Conservation (phyloP, 2,329 filamentous ascomycete genomes). For the Fusarium pseudoanthophilum region DNA sequence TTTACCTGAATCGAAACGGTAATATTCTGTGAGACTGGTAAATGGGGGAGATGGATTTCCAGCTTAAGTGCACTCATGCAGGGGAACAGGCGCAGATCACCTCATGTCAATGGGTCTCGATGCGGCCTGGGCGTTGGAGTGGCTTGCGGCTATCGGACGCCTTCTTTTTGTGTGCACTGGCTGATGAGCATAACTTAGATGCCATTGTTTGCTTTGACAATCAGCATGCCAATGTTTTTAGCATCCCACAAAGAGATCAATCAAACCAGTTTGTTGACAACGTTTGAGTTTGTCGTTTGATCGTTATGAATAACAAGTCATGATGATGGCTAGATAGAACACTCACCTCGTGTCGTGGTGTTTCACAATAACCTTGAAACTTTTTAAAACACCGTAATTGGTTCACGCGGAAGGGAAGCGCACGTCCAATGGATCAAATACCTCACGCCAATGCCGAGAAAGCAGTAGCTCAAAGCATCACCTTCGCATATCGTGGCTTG, state of each 20-base stretch:
- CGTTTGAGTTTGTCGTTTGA: not conserved
- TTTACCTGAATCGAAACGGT: not conserved
- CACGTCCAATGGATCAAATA: not conserved
- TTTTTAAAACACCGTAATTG: not conserved
- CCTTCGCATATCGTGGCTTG: constrained; percentile 7
- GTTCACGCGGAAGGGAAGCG: not conserved
- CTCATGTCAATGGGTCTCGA: constrained; percentile 24
- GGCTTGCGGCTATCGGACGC: constrained; percentile 31
- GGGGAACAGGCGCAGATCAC: not conserved
- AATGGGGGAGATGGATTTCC: not conserved
- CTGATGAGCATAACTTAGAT: not conserved
- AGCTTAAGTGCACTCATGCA: not conserved
- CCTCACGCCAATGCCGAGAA: not conserved
- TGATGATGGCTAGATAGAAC: not conserved
- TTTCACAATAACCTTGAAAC: not conserved
- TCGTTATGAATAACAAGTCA: too few species aligned
- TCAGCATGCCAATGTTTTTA: not conserved
- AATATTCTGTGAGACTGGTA: not conserved
- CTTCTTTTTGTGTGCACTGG: not conserved
- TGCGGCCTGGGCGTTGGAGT: constrained; percentile 12
- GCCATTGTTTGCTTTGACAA: constrained; percentile 2
- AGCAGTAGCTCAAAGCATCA: constrained; percentile 5
- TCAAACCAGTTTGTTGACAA: not conserved
- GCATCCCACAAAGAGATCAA: not conserved
- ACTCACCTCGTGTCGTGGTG: not conserved